These are phyloP conservation scores for Chrysochromulina parva DNA, from an alignment of 78 protist genomes.

Conservation along the genomic window DNA sequence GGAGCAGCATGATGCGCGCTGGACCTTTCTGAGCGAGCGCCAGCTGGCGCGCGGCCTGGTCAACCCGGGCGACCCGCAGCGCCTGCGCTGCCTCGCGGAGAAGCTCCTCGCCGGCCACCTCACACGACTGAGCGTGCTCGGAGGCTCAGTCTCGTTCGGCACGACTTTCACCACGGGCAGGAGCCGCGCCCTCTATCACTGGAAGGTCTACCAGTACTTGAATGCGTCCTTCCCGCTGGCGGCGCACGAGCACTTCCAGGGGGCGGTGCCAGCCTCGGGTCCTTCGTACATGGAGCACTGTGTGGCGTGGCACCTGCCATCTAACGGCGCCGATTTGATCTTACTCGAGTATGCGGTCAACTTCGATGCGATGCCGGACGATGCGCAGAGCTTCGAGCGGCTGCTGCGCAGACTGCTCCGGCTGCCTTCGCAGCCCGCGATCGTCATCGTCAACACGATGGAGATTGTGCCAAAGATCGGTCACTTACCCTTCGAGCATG, in stretches of 20 bases:
- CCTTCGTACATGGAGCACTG: conserved; percentile 26
- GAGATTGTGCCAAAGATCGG: not conserved
- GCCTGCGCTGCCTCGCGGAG: not conserved
- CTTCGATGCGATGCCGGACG: not conserved
- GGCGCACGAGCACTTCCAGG: conserved; percentile 8
- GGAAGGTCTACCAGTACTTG: conserved; percentile 10
- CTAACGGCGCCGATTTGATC: not conserved
- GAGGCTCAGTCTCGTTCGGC: conserved; percentile 26
- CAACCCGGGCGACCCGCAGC: not conserved
- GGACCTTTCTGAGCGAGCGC: not conserved
- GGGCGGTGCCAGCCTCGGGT: conserved; percentile 8
- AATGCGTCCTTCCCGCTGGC: not conserved
- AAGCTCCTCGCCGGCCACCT: not conserved
- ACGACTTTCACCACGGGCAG: not conserved
- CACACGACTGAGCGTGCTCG: not conserved
- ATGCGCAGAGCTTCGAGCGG: not conserved
- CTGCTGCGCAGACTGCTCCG: not conserved
- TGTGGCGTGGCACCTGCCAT: not conserved
- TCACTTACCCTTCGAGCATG: too few species aligned
- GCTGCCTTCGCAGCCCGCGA: not conserved
- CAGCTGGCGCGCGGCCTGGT: not conserved
- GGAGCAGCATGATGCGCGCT: not conserved
- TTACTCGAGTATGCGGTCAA: conserved; percentile 9
- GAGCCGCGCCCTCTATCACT: not conserved
- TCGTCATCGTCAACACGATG: not conserved